Conservation (phyloP, 2,329 filamentous ascomycete species). For the Colletotrichum horii region DNA sequence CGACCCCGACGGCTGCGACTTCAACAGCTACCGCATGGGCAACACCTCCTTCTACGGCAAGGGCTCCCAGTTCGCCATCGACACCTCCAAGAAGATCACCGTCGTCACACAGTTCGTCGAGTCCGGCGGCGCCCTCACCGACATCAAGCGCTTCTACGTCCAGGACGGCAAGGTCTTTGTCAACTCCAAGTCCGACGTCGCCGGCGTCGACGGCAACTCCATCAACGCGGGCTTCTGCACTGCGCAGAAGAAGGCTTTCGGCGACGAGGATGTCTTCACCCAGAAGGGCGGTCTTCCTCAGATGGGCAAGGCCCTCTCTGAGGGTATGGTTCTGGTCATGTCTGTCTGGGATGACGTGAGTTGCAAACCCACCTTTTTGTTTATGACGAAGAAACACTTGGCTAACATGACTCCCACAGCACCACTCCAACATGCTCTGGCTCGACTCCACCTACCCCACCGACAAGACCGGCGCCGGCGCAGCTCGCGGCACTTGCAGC, state of each 20-base stretch:
- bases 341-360: conserved; percentile 63
- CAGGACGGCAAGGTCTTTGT: conserved; percentile 65
- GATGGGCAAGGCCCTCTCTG: conserved; percentile 55
- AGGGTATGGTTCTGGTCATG: conserved; percentile 54
- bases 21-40: conserved; percentile 72
- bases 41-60: conserved; percentile 66
- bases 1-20: conserved; percentile 74
- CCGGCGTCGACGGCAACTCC: conserved; percentile 44
- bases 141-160: conserved; percentile 70
- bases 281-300: conserved; percentile 59
- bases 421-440: conserved; percentile 75
- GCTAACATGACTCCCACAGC: conserved; percentile 29
- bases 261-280: conserved; percentile 58
- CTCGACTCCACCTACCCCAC: conserved; percentile 71
- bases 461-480: conserved; percentile 48
- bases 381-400: not conserved
- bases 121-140: conserved; percentile 55
- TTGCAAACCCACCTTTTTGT: not conserved
- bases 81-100: conserved; percentile 65
- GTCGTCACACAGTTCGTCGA: conserved; percentile 70
- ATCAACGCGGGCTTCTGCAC: conserved; percentile 65
- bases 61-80: conserved; percentile 56
- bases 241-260: conserved; percentile 62
- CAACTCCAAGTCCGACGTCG: conserved; percentile 52
- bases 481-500: conserved; percentile 59